A percentile compares a stretch with the other conserved stretches of the same genome.
Conservation (phyloP, 768 basidiomycete species). For the Auriculariales sp. region DNA sequence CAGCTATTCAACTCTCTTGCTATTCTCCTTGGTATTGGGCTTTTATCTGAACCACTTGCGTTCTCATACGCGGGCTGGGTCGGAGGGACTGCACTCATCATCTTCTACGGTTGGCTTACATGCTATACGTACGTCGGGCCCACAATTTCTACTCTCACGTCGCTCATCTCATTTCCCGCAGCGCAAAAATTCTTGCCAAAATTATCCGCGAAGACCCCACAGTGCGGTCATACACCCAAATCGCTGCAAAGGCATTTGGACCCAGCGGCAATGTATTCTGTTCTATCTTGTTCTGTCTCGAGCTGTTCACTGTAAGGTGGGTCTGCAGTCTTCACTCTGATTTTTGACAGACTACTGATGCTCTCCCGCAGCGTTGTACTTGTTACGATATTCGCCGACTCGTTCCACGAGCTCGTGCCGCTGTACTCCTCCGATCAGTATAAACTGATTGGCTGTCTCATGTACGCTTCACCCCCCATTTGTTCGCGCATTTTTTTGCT, state of each 20-base stretch:
- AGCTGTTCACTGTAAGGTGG: slow-evolving; percentile 72
- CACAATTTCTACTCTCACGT: background rate
- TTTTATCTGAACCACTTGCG: slow-evolving; percentile 80
- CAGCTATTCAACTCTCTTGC: slow-evolving; percentile 85
- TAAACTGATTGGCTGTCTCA: slow-evolving; percentile 55
- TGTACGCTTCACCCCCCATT: slow-evolving; percentile 31
- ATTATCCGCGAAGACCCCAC: slow-evolving; percentile 57
- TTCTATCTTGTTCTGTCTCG: slow-evolving; percentile 67
- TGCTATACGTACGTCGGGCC: slow-evolving; percentile 67
- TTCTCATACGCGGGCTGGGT: slow-evolving; percentile 89
- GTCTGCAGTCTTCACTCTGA: slow-evolving; percentile 9
- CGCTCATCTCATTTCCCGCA: slow-evolving; percentile 15
- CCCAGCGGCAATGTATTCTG: slow-evolving; percentile 48
- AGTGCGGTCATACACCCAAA: slow-evolving; percentile 75
- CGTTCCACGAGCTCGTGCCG: slow-evolving; percentile 60
- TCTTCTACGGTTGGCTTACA: slow-evolving; percentile 64
- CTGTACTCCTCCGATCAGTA: slow-evolving; percentile 50
- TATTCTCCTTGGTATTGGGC: slow-evolving; percentile 75
- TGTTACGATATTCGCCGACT: slow-evolving; percentile 83
- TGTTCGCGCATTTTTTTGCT: background rate
- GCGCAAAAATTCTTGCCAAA: slow-evolving; percentile 74
- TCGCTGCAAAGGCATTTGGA: slow-evolving; percentile 82
- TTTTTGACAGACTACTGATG: background rate
- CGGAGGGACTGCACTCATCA: slow-evolving; percentile 54
- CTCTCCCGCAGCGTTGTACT: slow-evolving; percentile 49